phyloP scores from a whole-genome alignment of 2,329 filamentous ascomycete species.

The Aspergillus phoenicis region DNA sequence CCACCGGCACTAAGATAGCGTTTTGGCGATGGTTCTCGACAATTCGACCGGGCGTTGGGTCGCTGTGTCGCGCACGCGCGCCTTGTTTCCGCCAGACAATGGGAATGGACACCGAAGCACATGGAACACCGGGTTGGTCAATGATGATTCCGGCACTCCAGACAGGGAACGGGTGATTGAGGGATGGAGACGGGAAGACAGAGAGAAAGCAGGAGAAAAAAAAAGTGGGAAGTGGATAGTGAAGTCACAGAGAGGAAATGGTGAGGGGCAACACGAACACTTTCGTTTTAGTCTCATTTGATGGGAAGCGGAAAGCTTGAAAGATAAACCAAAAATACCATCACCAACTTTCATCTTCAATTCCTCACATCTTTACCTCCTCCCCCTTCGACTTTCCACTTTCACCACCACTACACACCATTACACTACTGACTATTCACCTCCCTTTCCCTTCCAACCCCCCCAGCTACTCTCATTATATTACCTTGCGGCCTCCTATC shows the following conservation, averaged over 20 bases:
- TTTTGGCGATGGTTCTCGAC: slow-evolving; percentile 14
- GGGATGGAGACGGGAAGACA: neutral
- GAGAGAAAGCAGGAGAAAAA: neutral
- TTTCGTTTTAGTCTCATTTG: neutral
- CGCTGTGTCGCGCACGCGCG: neutral
- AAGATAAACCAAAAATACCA: slow-evolving; percentile 7
- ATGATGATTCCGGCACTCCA: neutral
- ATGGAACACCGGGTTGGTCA: slow-evolving; percentile 10
- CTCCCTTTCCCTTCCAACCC: neutral
- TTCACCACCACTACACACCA: neutral
- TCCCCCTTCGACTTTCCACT: neutral
- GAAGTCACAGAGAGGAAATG: neutral
- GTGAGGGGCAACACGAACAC: neutral
- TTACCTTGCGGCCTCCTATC: slow-evolving; percentile 4
- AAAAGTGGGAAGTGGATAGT: slow-evolving; percentile 1
- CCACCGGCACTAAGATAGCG: slow-evolving; percentile 16
- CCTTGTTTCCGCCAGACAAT: neutral
- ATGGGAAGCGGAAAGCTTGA: no score
- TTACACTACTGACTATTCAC: neutral
- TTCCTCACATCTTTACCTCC: no score
- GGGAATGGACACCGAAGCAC: neutral
- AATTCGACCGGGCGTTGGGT: slow-evolving; percentile 12
- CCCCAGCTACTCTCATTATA: neutral
- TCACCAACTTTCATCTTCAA: neutral
- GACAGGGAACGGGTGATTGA: neutral